Base-by-base conservation (phyloP, 768 basidiomycete genomes). In the Mycena belliarum region DNA sequence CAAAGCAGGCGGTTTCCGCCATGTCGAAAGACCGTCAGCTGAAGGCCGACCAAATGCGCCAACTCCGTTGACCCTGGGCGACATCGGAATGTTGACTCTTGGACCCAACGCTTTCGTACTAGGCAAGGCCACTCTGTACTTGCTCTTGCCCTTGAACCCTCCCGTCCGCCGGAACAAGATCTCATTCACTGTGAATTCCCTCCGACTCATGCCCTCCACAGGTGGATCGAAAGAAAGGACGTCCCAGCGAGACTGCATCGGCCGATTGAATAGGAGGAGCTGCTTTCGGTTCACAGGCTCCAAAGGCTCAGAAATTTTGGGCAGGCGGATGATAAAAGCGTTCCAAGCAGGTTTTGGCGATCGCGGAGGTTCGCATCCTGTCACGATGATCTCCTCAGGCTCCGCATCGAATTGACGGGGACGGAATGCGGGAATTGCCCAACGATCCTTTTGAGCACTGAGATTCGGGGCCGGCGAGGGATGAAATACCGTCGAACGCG, bases 141-240 rank as follows among this genome's bases (percentile, higher is more conserved):
- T 79, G 42, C 57, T 57, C 59, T 75, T 79, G 7, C 73, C 73
- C 65, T 78, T 80, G 65, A 63, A 71, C 10, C 63, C 65, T 10
- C 63, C 65, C 11, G 64, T 50, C 59, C 74, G 80, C 55, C 70
- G 78, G 71, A 91, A 89, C 33, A 93, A 71, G 37, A 86, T 68
- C 26, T 88, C 84, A 62, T 89, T 87, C 38, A 90, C 55, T 20
- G 83, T 83, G 44, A 87, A 75, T 55, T 87, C 86, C 45, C 81
- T 76, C 41, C 73, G 80, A 50, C 63, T 81, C 83, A 87, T 87
- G 46, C 82, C 85, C 53, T 82, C 81, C 15, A 87, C 78, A 18
- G 88, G 87, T 49, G 91, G 89, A 29, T 84, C 82, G 72, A 87
- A 89, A 3, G 88, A 86, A 26, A 88, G 74, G 25, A 86, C 79